Evolutionary conservation across 1,284 basidiomycete genomes (phyloP), one percentile per base, ranked within the genome.

Genomic region (Stygiomarasmius scandens): DNA sequence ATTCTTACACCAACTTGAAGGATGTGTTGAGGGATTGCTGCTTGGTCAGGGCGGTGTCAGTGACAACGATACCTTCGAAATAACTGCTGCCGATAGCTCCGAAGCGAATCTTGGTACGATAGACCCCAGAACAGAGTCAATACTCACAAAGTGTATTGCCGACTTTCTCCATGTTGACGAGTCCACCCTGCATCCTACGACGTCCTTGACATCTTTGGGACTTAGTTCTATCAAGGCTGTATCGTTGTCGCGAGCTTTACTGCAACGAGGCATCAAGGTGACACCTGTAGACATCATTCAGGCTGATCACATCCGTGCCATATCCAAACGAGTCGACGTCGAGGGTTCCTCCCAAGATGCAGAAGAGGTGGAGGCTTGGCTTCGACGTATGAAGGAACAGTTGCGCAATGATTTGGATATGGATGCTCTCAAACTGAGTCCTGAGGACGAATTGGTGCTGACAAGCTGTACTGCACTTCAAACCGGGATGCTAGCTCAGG

Each of bases 401-500:
- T 36, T 66, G 4, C 46, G 44, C 2, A 23, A 57, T 4, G 66
- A 64, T 10, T 51, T 71, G 2, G 58, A 66, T 20, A 3, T 52
- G 3, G 63, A 63, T 1, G 43, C 63, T 20, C 6, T 75, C 22
- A 68, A 67, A 56, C 62, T 78, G 2, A 56, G 64, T 8, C 52
- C 59, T 11, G 64, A 64, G 8, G 80, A 82, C 54, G 54, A 68
- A 24, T 68, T 77, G 12, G 58, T 64, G 12, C 54, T 78, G 22
- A 76, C 69, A 57, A 76, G 79, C 16, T 74, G 75, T 11, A 82
- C 78, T 3, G 69, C 70, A 11, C 67, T 82, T 14, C 80, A 82
- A 64, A 70, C 77, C 16, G 80, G 80, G 5, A 81, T 82, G 79
- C 64, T 82, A 41, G 79, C 80, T 3, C 80, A 82, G 69, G 80